Conservation (phyloP, 257 asterid species). For the Pogostemon cablin region DNA sequence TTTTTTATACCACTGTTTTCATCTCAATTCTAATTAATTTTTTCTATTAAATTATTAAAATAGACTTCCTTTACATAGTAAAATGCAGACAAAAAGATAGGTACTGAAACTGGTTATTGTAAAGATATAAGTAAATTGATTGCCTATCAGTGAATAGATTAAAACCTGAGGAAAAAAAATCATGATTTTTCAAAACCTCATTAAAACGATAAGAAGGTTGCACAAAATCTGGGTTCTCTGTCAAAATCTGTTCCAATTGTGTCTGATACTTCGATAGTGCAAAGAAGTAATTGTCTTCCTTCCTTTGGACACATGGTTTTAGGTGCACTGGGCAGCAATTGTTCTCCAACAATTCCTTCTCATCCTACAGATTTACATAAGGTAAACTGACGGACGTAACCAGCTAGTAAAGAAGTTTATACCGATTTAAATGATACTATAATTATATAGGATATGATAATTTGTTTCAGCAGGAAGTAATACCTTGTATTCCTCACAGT, state of each 20-base stretch:
- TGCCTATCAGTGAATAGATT: conserved; percentile 10
- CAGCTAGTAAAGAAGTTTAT: conserved; percentile 9
- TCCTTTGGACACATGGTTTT: conserved; percentile 81
- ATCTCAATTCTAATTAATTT: too few species aligned
- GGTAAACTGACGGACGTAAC: conserved; percentile 22
- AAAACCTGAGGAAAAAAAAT: neutral
- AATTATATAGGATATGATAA: neutral
- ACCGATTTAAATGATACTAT: conserved; percentile 10
- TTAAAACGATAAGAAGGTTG: conserved; percentile 89
- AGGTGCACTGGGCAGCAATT: conserved; percentile 90
- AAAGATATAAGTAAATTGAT: neutral
- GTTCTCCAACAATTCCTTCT: conserved; percentile 82
- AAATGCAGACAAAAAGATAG: conserved; percentile 12
- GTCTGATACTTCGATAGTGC: conserved; percentile 91
- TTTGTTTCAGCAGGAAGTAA: conserved; percentile 22
- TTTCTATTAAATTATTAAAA: neutral
- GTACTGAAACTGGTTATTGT: conserved; percentile 4
- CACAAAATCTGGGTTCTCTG: conserved; percentile 75
- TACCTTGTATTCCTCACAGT: conserved; percentile 98
- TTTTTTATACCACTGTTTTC: neutral
- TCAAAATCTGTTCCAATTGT: conserved; percentile 62
- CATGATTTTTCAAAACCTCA: conserved; percentile 59
- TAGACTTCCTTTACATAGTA: conserved; percentile 3
- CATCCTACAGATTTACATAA: conserved; percentile 61
- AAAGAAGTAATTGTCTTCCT: conserved; percentile 96